phyloP scores from a whole-genome alignment of 306 rosid genomes.

The Glycine soja region DNA sequence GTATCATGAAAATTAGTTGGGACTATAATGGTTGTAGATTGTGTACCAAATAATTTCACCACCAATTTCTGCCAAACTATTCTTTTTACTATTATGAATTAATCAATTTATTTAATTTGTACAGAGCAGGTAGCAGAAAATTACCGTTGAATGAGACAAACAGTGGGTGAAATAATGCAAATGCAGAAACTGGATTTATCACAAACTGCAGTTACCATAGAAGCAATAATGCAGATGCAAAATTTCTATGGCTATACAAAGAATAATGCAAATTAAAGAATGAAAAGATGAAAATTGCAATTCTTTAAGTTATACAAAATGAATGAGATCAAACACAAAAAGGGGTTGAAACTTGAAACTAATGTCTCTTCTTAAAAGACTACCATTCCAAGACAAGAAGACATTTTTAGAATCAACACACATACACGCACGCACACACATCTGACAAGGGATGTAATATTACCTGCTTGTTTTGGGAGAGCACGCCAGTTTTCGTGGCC shows the following conservation, averaged over 20 bases:
- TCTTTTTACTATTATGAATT: not conserved
- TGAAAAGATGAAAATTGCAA: not conserved
- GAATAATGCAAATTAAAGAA: not conserved
- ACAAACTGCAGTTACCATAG: not conserved
- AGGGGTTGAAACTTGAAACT: constrained; percentile 29
- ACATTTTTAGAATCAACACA: not conserved
- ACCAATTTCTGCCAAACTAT: constrained; percentile 43
- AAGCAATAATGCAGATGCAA: constrained; percentile 37
- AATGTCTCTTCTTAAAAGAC: not conserved
- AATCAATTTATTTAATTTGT: not conserved
- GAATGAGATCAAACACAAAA: constrained; percentile 29
- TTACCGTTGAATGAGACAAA: constrained; percentile 2
- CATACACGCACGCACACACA: not conserved
- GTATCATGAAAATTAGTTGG: not conserved
- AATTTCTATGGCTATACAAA: not conserved
- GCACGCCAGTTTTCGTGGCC: constrained; percentile 99
- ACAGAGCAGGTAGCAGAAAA: not conserved
- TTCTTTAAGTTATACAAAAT: constrained; percentile 20
- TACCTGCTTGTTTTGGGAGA: constrained; percentile 96
- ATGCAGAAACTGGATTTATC: constrained; percentile 28
- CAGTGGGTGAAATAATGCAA: constrained; percentile 14
- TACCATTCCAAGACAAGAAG: not conserved
- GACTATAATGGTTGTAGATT: not conserved
- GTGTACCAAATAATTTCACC: not conserved
- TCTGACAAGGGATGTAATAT: not conserved